A percentile compares a stretch with the other conserved stretches of the same genome.
Evolutionary conservation across 2,329 filamentous ascomycete species (phyloP).

Genomic region (Didymosphaeria variabile): DNA sequence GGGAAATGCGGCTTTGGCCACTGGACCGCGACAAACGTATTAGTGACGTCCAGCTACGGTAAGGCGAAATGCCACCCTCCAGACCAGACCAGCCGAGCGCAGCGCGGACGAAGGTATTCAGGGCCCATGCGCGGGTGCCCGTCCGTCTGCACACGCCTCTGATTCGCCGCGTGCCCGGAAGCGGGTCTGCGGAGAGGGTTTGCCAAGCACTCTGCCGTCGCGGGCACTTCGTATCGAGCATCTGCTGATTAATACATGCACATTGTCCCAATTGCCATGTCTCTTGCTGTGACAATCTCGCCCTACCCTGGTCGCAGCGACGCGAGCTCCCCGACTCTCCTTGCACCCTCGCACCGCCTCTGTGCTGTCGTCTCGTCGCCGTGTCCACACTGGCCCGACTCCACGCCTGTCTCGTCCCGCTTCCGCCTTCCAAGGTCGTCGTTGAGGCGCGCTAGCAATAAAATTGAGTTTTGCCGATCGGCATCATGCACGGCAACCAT

Average conservation of each 20-base stretch:
- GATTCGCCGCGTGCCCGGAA: slow-evolving; percentile 5
- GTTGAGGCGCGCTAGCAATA: neutral
- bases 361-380: too few species aligned
- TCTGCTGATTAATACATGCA: neutral
- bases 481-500: slow-evolving; percentile 1
- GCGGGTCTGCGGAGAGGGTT: neutral
- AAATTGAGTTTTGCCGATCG: neutral
- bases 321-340: neutral
- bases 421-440: neutral
- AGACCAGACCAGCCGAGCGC: slow-evolving; percentile 6
- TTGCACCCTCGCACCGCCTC: too few species aligned
- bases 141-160: neutral
- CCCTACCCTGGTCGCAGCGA: neutral
- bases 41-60: slow-evolving; percentile 26
- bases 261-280: neutral
- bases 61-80: slow-evolving; percentile 11
- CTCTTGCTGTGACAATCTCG: neutral
- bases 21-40: slow-evolving; percentile 19
- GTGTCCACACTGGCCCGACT: neutral
- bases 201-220: neutral
- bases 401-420: neutral
- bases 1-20: slow-evolving; percentile 14
- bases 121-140: slow-evolving; percentile 4
- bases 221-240: neutral
- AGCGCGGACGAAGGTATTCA: slow-evolving; percentile 1